A percentile compares a stretch with the other conserved stretches of the same genome.
phyloP scores from a whole-genome alignment of 306 rosid species.

The Cicer pinnatifidum region DNA sequence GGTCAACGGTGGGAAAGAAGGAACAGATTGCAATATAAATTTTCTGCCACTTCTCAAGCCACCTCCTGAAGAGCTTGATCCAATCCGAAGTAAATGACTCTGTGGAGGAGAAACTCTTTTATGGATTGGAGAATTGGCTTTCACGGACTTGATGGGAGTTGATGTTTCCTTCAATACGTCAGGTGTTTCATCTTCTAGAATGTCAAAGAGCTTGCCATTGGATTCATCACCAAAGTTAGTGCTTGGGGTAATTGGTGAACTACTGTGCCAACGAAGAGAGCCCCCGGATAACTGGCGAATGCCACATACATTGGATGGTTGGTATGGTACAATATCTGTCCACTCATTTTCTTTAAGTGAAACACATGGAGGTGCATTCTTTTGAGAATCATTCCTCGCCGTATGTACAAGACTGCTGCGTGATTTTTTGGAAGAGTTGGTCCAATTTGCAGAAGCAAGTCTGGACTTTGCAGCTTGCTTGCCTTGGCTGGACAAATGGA shows the following conservation, averaged over 20 bases:
- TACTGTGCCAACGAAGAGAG: constrained; percentile 47
- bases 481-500: constrained; percentile 50
- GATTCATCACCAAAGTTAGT: constrained; percentile 47
- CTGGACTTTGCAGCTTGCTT: constrained; percentile 51
- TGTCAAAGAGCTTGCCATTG: constrained; percentile 45
- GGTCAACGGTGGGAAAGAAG: constrained; percentile 67
- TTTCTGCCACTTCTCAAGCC: constrained; percentile 59
- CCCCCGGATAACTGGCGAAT: constrained; percentile 43
- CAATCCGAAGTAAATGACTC: constrained; percentile 44
- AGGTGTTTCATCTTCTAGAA: constrained; percentile 66
- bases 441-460: constrained; percentile 45
- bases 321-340: constrained; percentile 13
- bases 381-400: constrained; percentile 40
- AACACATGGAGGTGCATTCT: neutral
- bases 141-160: constrained; percentile 48
- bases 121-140: constrained; percentile 69
- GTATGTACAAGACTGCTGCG: constrained; percentile 38
- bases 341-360: neutral
- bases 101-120: constrained; percentile 78
- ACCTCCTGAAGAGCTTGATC: constrained; percentile 60
- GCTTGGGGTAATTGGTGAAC: constrained; percentile 62
- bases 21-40: constrained; percentile 56
- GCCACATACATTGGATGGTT: constrained; percentile 32
- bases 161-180: constrained; percentile 57
- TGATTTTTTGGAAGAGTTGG: constrained; percentile 28